phyloP scores from a whole-genome alignment of 2,329 filamentous ascomycete genomes.

The Mariannaea elegans region DNA sequence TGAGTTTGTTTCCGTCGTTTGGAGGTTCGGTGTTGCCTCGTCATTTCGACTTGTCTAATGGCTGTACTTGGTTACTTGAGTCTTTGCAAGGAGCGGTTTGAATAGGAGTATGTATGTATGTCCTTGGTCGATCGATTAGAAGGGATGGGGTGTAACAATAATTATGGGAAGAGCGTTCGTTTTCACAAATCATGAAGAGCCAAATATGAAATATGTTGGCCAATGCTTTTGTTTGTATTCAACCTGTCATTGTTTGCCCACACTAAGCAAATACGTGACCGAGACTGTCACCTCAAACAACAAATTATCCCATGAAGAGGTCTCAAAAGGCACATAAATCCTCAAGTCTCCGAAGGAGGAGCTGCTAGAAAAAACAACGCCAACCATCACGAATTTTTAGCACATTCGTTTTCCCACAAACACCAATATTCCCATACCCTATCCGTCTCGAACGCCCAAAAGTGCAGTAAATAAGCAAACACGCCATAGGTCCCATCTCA shows the following conservation, averaged over 20 bases:
- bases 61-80: too few species aligned
- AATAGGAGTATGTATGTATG: too few species aligned
- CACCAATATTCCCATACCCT: conserved; percentile 22
- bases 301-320: not conserved
- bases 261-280: not conserved
- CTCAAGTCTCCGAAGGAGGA: not conserved
- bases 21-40: not conserved
- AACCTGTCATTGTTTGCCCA: not conserved
- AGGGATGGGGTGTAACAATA: too few species aligned
- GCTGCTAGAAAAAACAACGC: conserved; percentile 17
- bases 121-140: too few species aligned
- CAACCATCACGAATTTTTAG: conserved; percentile 19
- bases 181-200: not conserved
- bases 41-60: too few species aligned
- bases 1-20: not conserved
- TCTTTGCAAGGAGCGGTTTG: too few species aligned
- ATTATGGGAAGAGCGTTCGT: not conserved
- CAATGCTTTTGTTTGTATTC: not conserved
- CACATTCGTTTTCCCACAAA: conserved; percentile 24
- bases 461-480: not conserved
- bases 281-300: not conserved
- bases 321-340: not conserved
- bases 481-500: not conserved
- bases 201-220: not conserved
- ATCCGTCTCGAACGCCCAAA: conserved; percentile 15